phyloP scores from a whole-genome alignment of 768 basidiomycete genomes.

The Cystobasidium onofrii region DNA sequence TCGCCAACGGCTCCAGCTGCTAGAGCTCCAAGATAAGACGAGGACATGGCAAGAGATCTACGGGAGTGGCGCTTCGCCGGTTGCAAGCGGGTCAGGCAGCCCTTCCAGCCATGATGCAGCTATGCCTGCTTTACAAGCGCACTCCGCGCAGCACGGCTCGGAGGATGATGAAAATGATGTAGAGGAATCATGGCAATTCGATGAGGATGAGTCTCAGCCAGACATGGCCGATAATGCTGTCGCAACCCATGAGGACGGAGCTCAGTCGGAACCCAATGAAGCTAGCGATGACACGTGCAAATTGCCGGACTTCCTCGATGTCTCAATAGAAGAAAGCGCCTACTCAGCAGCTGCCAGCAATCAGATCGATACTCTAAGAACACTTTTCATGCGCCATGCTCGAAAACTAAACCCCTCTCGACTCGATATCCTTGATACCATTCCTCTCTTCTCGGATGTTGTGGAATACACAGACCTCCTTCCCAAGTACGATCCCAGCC shows the following conservation, averaged over 20 bases:
- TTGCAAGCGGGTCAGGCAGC: not conserved
- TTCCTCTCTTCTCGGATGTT: conserved; percentile 68
- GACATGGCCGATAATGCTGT: not conserved
- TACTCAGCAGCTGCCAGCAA: conserved; percentile 60
- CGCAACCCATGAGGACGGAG: not conserved
- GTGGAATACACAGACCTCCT: conserved; percentile 57
- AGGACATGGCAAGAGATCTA: conserved; percentile 34
- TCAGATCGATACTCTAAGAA: conserved; percentile 55
- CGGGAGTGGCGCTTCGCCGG: not conserved
- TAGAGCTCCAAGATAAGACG: conserved; percentile 32
- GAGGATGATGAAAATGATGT: conserved; percentile 49
- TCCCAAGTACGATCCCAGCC: conserved; percentile 53
- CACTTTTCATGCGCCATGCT: conserved; percentile 57
- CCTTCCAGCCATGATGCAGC: not conserved
- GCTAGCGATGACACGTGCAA: conserved; percentile 27
- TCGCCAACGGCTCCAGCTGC: conserved; percentile 41
- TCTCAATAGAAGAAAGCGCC: conserved; percentile 56
- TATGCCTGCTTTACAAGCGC: not conserved
- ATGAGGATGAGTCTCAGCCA: conserved; percentile 22
- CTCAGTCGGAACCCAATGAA: not conserved
- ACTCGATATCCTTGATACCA: conserved; percentile 59
- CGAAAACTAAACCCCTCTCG: conserved; percentile 60
- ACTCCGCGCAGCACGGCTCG: conserved; percentile 42
- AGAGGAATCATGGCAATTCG: conserved; percentile 38
- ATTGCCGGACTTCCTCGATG: conserved; percentile 55